These are phyloP conservation scores for Helicostylum pulchrum DNA, from an alignment of 192 early-diverging fungal genomes.

Conservation along the genomic window DNA sequence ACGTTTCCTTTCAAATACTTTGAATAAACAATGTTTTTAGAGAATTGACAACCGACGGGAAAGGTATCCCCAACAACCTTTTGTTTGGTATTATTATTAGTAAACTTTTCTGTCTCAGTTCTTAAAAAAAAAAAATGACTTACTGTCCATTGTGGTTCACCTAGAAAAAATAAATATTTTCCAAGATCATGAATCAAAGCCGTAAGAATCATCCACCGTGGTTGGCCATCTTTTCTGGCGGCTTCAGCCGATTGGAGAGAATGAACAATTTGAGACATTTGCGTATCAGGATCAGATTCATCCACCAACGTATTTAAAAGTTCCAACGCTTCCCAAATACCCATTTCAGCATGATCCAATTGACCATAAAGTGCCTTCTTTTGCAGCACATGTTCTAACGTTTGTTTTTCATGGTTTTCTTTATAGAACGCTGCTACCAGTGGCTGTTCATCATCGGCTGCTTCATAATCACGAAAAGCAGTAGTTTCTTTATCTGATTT, in stretches of 20 bases:
- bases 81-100: no score
- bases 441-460: conserved; percentile 15
- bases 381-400: conserved; percentile 28
- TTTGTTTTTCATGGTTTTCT: conserved; percentile 43
- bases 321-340: conserved; percentile 50
- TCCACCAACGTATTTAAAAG: conserved; percentile 42
- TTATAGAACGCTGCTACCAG: conserved; percentile 31
- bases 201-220: conserved; percentile 47
- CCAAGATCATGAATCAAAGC: conserved; percentile 54
- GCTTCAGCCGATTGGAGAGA: conserved; percentile 51
- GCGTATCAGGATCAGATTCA: conserved; percentile 53
- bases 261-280: conserved; percentile 47
- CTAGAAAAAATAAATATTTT: conserved; percentile 43
- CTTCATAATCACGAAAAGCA: conserved; percentile 22
- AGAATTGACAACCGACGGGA: conserved; percentile 49
- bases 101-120: background rate
- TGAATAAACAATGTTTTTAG: conserved; percentile 40
- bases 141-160: conserved; percentile 50
- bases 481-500: conserved; percentile 12
- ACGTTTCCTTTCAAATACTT: conserved; percentile 41
- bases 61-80: conserved; percentile 50
- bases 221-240: conserved; percentile 40
- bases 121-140: background rate
- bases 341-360: conserved; percentile 26
- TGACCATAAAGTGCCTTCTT: conserved; percentile 23